Evolutionary conservation across 2,329 filamentous ascomycete genomes (phyloP).

Genomic region (Fusarium sp.): DNA sequence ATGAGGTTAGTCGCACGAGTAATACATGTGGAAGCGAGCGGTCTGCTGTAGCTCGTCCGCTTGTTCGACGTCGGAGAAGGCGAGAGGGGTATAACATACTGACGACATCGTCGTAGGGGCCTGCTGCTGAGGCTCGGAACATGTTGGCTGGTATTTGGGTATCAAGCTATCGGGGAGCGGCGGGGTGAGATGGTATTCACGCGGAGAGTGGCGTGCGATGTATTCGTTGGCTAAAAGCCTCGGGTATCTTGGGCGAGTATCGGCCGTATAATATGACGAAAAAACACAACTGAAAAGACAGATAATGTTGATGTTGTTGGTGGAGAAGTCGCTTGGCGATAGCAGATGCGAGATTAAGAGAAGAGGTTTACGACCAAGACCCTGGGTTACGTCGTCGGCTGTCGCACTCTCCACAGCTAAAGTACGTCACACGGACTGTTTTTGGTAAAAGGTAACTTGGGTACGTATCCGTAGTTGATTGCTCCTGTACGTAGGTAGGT

Average conservation of each 20-base stretch:
- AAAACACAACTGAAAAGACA: background rate
- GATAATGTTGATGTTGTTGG: background rate
- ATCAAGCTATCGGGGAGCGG: conserved; percentile 17
- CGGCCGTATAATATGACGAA: conserved; percentile 4
- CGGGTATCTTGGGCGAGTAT: conserved; percentile 19
- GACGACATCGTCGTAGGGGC: conserved; percentile 69
- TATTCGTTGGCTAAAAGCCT: conserved; percentile 21
- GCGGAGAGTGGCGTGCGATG: conserved; percentile 3
- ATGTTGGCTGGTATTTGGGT: conserved; percentile 54
- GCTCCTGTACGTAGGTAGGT: conserved; percentile 15
- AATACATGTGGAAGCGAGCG: background rate
- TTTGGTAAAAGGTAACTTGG: background rate
- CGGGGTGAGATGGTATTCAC: conserved; percentile 11
- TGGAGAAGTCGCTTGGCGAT: conserved; percentile 8
- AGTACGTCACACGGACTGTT: conserved; percentile 30
- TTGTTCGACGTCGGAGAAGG: background rate
- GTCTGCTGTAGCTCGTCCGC: background rate
- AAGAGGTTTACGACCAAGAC: conserved; percentile 31
- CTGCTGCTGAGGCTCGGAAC: conserved; percentile 67
- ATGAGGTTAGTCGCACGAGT: conserved; percentile 30
- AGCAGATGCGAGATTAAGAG: conserved; percentile 27
- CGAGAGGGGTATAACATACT: conserved; percentile 55
- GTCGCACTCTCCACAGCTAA: conserved; percentile 31
- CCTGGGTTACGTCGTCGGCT: conserved; percentile 31
- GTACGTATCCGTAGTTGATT: background rate